These are phyloP conservation scores for Kitagawia praeruptora DNA, from an alignment of 129 eudicot species.

Conservation along the genomic window DNA sequence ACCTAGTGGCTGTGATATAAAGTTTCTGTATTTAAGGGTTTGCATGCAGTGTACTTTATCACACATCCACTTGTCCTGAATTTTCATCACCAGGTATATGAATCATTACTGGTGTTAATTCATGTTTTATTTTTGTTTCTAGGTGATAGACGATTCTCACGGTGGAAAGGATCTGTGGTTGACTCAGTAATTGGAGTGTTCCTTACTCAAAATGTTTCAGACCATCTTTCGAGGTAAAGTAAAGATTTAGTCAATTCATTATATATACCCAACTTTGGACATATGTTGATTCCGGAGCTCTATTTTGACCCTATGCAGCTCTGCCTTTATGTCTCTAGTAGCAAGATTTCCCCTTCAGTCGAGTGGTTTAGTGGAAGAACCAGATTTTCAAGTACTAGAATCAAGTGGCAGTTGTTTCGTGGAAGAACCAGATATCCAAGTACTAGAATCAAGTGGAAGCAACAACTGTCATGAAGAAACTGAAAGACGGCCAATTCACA, in stretches of 20 bases:
- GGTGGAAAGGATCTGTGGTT: slow-evolving; percentile 93
- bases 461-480: slow-evolving; percentile 22
- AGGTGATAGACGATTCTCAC: slow-evolving; percentile 85
- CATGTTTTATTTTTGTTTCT: slow-evolving; percentile 1
- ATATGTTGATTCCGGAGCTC: background rate
- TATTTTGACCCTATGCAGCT: slow-evolving; percentile 46
- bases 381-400: slow-evolving; percentile 30
- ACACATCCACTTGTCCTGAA: background rate
- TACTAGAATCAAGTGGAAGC: slow-evolving; percentile 32
- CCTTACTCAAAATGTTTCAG: slow-evolving; percentile 86
- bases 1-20: background rate
- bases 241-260: background rate
- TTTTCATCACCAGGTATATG: background rate
- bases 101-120: background rate
- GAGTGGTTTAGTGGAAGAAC: slow-evolving; percentile 33
- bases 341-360: slow-evolving; percentile 49
- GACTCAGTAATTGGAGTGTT: slow-evolving; percentile 92
- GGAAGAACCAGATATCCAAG: slow-evolving; percentile 36
- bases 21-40: background rate
- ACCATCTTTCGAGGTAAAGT: slow-evolving; percentile 80
- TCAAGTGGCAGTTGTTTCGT: slow-evolving; percentile 23
- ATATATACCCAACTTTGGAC: background rate
- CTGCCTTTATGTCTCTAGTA: slow-evolving; percentile 86
- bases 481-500: slow-evolving; percentile 19
- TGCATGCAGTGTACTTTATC: background rate